Conservation (phyloP, 75 land plant species). For the Cryptomeria japonica region DNA sequence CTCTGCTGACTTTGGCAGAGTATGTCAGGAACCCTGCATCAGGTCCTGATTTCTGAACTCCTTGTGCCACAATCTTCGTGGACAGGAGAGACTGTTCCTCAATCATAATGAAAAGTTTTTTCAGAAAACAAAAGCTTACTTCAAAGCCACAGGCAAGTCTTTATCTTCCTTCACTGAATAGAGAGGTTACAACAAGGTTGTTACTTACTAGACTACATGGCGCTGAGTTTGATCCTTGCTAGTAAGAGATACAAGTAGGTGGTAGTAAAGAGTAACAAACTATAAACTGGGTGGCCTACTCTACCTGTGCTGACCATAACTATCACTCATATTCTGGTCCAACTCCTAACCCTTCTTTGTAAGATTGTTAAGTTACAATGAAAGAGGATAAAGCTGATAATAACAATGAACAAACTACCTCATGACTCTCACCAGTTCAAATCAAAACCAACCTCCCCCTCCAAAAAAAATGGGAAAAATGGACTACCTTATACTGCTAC, state of each 20-base stretch:
- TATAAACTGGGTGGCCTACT: neutral
- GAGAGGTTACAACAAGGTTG: neutral
- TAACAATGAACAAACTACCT: neutral
- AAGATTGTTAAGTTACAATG: neutral
- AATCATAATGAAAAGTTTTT: slow-evolving; percentile 4
- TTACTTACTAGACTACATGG: neutral
- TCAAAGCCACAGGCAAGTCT: neutral
- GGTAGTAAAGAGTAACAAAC: neutral
- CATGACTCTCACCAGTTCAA: no score
- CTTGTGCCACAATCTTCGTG: slow-evolving; percentile 21
- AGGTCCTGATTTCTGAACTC: slow-evolving; percentile 12
- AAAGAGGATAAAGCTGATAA: neutral
- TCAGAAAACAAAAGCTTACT: neutral
- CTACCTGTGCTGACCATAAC: neutral
- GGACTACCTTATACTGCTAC: no score
- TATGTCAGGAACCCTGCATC: slow-evolving; percentile 14
- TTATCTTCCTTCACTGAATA: neutral
- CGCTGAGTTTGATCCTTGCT: neutral
- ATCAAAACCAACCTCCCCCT: no score
- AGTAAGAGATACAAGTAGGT: neutral
- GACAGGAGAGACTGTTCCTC: slow-evolving; percentile 19
- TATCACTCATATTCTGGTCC: neutral
- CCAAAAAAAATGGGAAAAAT: no score
- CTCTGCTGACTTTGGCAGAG: slow-evolving; percentile 14
- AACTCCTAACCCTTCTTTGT: neutral